phyloP scores from a whole-genome alignment of 257 asterid genomes.

The Perilla frutescens region DNA sequence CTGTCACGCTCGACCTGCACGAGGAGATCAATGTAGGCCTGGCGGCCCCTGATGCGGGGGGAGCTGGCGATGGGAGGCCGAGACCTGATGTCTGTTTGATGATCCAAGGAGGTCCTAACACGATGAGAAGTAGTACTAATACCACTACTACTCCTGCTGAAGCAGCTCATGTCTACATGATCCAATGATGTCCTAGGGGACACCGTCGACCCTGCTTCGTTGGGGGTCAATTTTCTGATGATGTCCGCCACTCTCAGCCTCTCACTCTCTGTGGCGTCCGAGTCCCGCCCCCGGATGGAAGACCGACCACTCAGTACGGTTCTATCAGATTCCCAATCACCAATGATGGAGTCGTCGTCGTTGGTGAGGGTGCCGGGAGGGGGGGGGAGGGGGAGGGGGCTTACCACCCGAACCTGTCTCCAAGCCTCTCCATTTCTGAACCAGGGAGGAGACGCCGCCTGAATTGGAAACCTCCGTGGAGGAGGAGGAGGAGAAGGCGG shows the following conservation, averaged over 20 bases:
- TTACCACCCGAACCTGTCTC: slow-evolving; percentile 52
- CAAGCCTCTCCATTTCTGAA: slow-evolving; percentile 72
- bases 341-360: slow-evolving; percentile 47
- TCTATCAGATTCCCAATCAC: slow-evolving; percentile 67
- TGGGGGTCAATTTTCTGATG: slow-evolving; percentile 53
- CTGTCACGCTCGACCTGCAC: slow-evolving; percentile 65
- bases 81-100: slow-evolving; percentile 44
- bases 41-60: slow-evolving; percentile 81
- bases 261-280: slow-evolving; percentile 69
- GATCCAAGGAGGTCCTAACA: slow-evolving; percentile 49
- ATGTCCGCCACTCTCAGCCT: slow-evolving; percentile 75
- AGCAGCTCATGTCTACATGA: neutral
- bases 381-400: slow-evolving; percentile 13
- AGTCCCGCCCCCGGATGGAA: slow-evolving; percentile 52
- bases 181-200: slow-evolving; percentile 27
- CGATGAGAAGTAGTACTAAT: slow-evolving; percentile 6
- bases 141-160: too few relatives aligned
- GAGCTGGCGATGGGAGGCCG: slow-evolving; percentile 45
- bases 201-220: neutral
- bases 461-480: slow-evolving; percentile 39
- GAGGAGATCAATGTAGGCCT: slow-evolving; percentile 67
- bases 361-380: slow-evolving; percentile 33
- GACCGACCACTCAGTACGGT: slow-evolving; percentile 46
- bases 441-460: slow-evolving; percentile 78
- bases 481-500: slow-evolving; percentile 21